Percentiles rank a stretch among this genome's conserved stretches.
Conservation (phyloP, 306 rosid genomes). For the Coriaria nepalensis region DNA sequence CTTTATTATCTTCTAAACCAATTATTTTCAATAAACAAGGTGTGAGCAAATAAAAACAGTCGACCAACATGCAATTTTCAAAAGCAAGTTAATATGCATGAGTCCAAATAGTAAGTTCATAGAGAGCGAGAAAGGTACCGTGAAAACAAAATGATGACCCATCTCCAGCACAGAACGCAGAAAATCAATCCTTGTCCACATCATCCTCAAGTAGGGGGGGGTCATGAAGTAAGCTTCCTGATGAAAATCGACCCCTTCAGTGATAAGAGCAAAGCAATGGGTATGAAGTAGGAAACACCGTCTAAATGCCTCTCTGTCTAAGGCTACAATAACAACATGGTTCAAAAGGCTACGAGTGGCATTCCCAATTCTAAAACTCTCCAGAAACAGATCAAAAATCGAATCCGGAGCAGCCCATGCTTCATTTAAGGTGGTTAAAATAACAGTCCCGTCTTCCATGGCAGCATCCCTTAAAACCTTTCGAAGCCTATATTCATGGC, state of each 20-base stretch:
- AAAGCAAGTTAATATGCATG: not conserved
- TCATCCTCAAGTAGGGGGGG: conserved; percentile 75
- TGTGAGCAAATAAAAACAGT: not conserved
- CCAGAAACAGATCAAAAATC: conserved; percentile 69
- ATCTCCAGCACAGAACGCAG: conserved; percentile 68
- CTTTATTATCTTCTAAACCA: too few species aligned
- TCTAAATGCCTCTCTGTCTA: conserved; percentile 59
- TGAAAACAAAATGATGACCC: conserved; percentile 93
- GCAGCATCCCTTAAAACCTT: conserved; percentile 57
- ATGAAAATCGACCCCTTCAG: conserved; percentile 60
- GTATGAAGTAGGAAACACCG: conserved; percentile 65
- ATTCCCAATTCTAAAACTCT: conserved; percentile 78
- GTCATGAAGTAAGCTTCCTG: conserved; percentile 83
- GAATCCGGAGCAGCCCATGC: conserved; percentile 95
- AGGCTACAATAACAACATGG: conserved; percentile 75
- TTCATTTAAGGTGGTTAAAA: conserved; percentile 78
- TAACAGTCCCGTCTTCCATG: conserved; percentile 64
- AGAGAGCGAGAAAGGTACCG: conserved; percentile 33
- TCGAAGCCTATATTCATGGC: conserved; percentile 42
- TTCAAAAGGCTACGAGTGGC: conserved; percentile 50
- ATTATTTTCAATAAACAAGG: too few species aligned
- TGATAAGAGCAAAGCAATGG: conserved; percentile 59
- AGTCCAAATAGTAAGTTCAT: not conserved
- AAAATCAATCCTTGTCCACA: conserved; percentile 94
- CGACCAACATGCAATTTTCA: not conserved